Conservation (phyloP, 148 eudicot species). For the Chenopodium quinoa region DNA sequence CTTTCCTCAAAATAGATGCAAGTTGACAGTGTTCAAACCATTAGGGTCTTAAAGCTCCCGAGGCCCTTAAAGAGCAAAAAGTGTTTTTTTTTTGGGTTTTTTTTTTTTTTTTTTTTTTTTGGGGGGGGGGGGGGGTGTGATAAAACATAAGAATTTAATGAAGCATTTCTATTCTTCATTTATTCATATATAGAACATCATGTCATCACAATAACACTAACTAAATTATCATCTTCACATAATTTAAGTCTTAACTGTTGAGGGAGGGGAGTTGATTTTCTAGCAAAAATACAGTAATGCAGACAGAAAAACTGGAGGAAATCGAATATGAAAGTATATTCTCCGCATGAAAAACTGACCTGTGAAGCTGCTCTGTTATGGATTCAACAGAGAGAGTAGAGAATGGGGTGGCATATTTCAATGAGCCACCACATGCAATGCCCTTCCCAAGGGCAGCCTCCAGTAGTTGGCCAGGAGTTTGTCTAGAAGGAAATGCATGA, state of each 20-base stretch:
- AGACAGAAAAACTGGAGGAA: background rate
- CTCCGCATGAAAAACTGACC: conserved; percentile 38
- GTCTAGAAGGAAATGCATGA: conserved; percentile 95
- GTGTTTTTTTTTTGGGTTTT: background rate
- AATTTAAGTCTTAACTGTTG: too few relatives aligned
- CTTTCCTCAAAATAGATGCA: background rate
- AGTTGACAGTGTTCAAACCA: background rate
- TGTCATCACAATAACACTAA: background rate
- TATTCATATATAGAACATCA: background rate
- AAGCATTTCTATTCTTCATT: background rate
- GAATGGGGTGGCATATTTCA: conserved; percentile 83
- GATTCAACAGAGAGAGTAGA: conserved; percentile 82
- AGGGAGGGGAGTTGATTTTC: background rate
- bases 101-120: too few relatives aligned
- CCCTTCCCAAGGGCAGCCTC: conserved; percentile 94
- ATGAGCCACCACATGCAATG: conserved; percentile 71
- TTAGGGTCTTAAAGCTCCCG: background rate
- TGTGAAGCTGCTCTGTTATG: conserved; percentile 86
- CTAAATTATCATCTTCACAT: background rate
- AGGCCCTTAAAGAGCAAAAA: background rate
- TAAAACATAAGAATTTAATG: background rate
- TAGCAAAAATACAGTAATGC: background rate
- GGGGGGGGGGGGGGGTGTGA: too few relatives aligned
- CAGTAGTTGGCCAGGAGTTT: conserved; percentile 90
- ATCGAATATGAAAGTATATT: background rate